phyloP scores from a whole-genome alignment of 139 green algal species.

The Nannochloris sp. region DNA sequence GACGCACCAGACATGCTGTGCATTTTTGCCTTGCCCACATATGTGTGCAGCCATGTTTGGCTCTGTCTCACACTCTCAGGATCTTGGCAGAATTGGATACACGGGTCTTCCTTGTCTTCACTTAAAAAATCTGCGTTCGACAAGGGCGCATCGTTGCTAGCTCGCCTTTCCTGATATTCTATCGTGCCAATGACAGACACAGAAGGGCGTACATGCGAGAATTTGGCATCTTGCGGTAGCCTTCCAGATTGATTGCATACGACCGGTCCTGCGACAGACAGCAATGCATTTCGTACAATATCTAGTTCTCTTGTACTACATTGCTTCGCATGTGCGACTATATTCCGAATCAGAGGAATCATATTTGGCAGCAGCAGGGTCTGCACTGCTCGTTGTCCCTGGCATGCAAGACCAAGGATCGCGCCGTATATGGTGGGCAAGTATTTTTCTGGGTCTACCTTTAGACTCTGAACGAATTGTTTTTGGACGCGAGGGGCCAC shows the following conservation, averaged over 20 bases:
- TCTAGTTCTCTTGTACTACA: neutral
- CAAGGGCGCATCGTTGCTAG: too few species aligned
- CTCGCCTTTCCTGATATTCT: too few species aligned
- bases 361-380: slow-evolving; percentile 67
- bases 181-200: too few species aligned
- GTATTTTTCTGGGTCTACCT: slow-evolving; percentile 29
- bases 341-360: slow-evolving; percentile 41
- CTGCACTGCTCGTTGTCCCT: slow-evolving; percentile 50
- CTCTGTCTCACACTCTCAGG: neutral
- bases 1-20: too few species aligned
- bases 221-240: too few species aligned
- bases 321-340: neutral
- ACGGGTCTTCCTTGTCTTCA: neutral
- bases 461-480: slow-evolving; percentile 37
- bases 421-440: slow-evolving; percentile 54
- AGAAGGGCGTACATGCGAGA: too few species aligned
- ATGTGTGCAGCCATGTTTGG: neutral
- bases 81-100: neutral
- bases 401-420: slow-evolving; percentile 46
- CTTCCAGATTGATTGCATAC: too few species aligned
- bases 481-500: slow-evolving; percentile 48
- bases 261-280: neutral
- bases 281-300: neutral
- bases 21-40: neutral
- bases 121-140: neutral